phyloP scores from a whole-genome alignment of 192 early-diverging fungal species.

The Backusella australiensis region DNA sequence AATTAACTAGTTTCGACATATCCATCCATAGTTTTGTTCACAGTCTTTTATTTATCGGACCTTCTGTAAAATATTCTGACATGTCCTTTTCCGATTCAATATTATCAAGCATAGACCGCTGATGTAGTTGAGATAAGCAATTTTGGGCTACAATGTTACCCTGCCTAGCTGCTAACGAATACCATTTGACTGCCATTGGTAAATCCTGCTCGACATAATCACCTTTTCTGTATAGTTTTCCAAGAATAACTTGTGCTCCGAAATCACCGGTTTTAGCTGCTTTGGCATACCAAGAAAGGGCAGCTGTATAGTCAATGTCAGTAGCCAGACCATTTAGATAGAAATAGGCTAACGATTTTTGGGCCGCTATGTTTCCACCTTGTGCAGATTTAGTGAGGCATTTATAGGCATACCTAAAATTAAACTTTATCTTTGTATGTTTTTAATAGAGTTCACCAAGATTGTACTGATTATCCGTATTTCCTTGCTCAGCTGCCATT shows the following conservation, averaged over 20 bases:
- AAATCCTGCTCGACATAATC: neutral
- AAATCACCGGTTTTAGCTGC: no score
- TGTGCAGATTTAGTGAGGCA: neutral
- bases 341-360: neutral
- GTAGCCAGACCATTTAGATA: neutral
- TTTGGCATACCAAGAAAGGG: neutral
- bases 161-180: neutral
- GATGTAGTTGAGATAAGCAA: neutral
- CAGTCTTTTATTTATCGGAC: neutral
- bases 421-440: neutral
- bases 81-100: neutral
- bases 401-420: neutral
- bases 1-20: neutral
- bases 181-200: neutral
- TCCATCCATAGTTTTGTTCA: neutral
- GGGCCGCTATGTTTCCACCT: neutral
- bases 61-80: neutral
- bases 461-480: neutral
- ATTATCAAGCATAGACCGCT: neutral
- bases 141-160: neutral
- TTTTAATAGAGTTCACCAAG: neutral
- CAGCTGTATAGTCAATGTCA: neutral
- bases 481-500: neutral
- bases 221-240: neutral
- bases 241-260: no score